These are phyloP conservation scores for Neurospora sp. DNA, from an alignment of 495 filamentous ascomycete species.

Conservation along the genomic window DNA sequence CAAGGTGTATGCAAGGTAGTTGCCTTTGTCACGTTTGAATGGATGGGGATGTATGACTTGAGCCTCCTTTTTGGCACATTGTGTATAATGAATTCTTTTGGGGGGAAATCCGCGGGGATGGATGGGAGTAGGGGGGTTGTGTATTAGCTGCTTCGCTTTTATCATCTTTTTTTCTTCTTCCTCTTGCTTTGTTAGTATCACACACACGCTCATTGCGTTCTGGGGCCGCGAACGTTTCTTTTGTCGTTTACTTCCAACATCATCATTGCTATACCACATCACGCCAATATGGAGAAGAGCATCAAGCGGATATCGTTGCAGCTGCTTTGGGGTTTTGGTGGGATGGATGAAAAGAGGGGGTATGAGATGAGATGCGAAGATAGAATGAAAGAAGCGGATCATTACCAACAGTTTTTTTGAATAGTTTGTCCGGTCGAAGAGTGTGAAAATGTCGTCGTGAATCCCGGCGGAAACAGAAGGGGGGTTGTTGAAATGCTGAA, in stretches of 20 bases:
- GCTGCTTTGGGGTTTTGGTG: not conserved
- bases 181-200: not conserved
- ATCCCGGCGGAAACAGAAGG: too few relatives aligned
- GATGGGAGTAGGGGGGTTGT: not conserved
- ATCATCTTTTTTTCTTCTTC: not conserved
- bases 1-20: conserved; percentile 71
- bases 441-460: not conserved
- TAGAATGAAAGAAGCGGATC: not conserved
- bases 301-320: not conserved
- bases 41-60: not conserved
- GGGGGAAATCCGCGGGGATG: not conserved
- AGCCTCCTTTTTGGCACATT: not conserved
- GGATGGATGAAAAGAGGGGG: not conserved
- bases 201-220: not conserved
- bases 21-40: not conserved
- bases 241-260: not conserved
- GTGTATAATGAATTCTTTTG: not conserved
- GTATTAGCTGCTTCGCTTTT: not conserved
- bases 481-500: too few relatives aligned
- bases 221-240: not conserved
- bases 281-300: not conserved
- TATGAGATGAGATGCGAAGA: not conserved
- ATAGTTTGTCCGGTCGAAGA: not conserved
- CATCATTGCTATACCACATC: not conserved
- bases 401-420: not conserved